A percentile compares a stretch with the other conserved stretches of the same genome.
Conservation (phyloP, 495 filamentous ascomycete species). For the Lophium mytilinum region DNA sequence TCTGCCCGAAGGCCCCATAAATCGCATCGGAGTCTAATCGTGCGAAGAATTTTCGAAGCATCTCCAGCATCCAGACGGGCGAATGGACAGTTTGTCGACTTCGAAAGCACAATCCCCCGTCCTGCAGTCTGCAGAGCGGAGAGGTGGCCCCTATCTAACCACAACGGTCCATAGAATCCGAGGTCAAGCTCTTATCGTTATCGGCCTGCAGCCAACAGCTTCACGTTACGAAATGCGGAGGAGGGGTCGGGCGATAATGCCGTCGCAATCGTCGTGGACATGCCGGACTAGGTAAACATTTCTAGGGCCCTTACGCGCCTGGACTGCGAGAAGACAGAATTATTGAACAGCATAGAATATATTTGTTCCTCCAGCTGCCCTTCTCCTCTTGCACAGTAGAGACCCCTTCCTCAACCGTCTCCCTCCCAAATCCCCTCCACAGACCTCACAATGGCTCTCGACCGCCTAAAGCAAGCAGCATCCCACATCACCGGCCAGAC, state of each 20-base stretch:
- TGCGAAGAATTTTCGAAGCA: too few species aligned
- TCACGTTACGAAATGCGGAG: background rate
- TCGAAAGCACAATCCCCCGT: too few species aligned
- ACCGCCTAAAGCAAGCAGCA: conserved; percentile 60
- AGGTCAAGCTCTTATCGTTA: background rate
- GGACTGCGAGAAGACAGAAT: background rate
- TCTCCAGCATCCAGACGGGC: too few species aligned
- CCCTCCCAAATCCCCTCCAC: background rate
- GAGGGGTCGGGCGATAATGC: background rate
- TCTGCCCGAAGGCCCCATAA: too few species aligned
- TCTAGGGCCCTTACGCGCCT: background rate
- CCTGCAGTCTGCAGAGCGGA: background rate
- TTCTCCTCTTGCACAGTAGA: background rate
- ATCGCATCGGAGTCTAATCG: too few species aligned
- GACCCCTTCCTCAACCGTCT: background rate
- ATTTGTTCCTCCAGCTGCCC: background rate
- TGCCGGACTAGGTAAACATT: background rate
- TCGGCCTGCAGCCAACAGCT: background rate
- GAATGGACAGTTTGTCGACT: too few species aligned
- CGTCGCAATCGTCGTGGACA: background rate
- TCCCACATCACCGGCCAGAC: conserved; percentile 52
- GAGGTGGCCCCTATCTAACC: background rate
- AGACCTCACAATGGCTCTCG: conserved; percentile 49
- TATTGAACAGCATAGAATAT: background rate
- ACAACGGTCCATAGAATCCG: background rate